Base-by-base conservation (phyloP, 202 grass and related monocot genomes). In the Bolboschoenoplectus hybrid region DNA sequence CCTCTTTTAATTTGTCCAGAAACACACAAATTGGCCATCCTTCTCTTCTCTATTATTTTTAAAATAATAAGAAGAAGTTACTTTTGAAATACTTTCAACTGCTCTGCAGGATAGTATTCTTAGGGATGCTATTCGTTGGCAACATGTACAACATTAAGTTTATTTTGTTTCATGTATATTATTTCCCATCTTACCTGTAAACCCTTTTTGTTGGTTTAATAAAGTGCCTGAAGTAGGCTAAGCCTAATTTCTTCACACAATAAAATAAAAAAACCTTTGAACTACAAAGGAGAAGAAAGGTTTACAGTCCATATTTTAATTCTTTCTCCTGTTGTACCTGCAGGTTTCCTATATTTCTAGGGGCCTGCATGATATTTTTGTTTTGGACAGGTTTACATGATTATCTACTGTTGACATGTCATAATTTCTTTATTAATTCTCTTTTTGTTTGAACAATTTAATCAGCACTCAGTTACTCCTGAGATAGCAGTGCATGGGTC, bases 401-500 rank as follows among this genome's bases (percentile, higher is more conserved):
- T 75, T 50, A 55, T 80, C 75, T 56, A 77, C 45, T 74, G 46
- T 62, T 86, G 12, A 83, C 32, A 84, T 78, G 81, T 36, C 71
- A 80, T 73, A 62, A 14, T 80, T 32, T 74, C 64, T 70, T 85
- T 85, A 86, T 90, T 71, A 81, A 55, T 57, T 84, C 40, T 74
- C 7, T 71, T 3, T 32, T 87, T 61, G 7, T 93, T 92, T 81
- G 87, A 87, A 75, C 47, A 87, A 96, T 82, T 41, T 72, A 61
- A 56, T 20, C 86, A 98, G 97, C 93, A 96, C 77, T 94, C 97
- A 56, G 72, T 98, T 82, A 88, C 90, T 89, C 97, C 97, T 12
- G 97, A 98, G 88, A 86, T 94, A 85, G 93, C 93, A 11, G 97
- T 98, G 68, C 92, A 98, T 90, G 97, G 97, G 14, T 87, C 94